These are phyloP conservation scores for Populus trichocarpa DNA, from an alignment of 441 rosid genomes.

Conservation along the genomic window DNA sequence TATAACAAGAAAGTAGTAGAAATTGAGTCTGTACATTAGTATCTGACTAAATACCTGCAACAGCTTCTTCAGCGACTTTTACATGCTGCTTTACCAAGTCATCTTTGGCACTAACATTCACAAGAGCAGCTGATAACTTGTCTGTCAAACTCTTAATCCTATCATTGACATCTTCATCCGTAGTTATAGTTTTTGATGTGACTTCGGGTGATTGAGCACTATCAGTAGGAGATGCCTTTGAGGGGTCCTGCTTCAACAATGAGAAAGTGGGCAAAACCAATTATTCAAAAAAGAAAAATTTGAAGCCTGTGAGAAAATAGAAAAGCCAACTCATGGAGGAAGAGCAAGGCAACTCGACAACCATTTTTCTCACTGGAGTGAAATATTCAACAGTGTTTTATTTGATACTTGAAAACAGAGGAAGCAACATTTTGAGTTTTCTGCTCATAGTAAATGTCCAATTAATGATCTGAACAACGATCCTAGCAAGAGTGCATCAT, in stretches of 20 bases:
- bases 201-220: constrained; percentile 50
- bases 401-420: not conserved
- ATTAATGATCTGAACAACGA: not conserved
- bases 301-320: not conserved
- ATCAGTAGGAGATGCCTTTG: constrained; percentile 49
- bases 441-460: not conserved
- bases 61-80: constrained; percentile 97
- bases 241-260: constrained; percentile 46
- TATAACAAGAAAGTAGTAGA: constrained; percentile 19
- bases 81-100: constrained; percentile 87
- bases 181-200: constrained; percentile 34
- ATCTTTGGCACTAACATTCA: constrained; percentile 84
- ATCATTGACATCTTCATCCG: constrained; percentile 38
- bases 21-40: not conserved
- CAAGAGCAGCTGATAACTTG: constrained; percentile 82
- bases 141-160: constrained; percentile 47
- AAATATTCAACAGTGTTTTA: not conserved
- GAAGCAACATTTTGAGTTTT: not conserved
- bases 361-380: not conserved
- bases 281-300: not conserved
- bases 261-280: constrained; percentile 9
- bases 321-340: not conserved
- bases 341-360: not conserved
- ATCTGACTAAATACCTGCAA: constrained; percentile 53
- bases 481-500: not conserved